Base-by-base conservation (phyloP, 768 basidiomycete genomes). In the Mycena olivaceomarginata region DNA sequence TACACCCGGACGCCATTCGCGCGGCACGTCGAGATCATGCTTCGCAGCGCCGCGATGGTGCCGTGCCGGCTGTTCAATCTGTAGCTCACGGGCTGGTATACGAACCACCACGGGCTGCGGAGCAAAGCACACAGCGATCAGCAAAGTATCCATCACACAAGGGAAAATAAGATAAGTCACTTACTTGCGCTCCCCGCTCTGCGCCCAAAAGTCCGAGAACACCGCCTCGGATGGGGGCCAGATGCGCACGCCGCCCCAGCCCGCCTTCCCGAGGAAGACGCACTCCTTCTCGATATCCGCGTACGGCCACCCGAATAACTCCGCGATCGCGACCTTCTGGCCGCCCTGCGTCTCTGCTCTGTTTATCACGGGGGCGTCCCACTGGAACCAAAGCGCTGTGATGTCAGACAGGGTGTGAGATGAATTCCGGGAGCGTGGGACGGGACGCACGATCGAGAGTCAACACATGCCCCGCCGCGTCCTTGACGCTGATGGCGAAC, bases 241-340 rank as follows among this genome's bases (percentile, higher is more conserved):
- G 71, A 72, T 72, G 41, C 71, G 71, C 48, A 72, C 71, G 63
- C 71, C 71, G 40, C 71, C 71, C 71, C 71, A 72, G 2, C 71
- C 71, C 20, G 71, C 71, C 40, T 72, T 72, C 10, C 71, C 63
- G 0, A 72, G 41, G 63, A 72, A 72, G n/a, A 72, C 71, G n/a
- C 71, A 72, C 63, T 72, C 71, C 41, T 72, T 64, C 71, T 64
- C 71, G 63, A 72, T 72, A 12, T 72, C 71, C 7, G 71, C 63
- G 40, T 72, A 72, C 51, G 71, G 71, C 63, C 71, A 65, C 9
- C 71, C 71, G 18, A 72, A 71, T 5, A 72, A 63, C 51, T 71
- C 70, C 60, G 63, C 63, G n/a, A 72, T 72, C 41, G 71, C 71
- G 51, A 72, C 71, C 31, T 72, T 72, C 40, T 72, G 71, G 11